Percentiles rank a stretch among this genome's conserved stretches.
These are phyloP conservation scores for Sporisorium exsertum DNA, from an alignment of 1,284 basidiomycete genomes.

Conservation along the genomic window DNA sequence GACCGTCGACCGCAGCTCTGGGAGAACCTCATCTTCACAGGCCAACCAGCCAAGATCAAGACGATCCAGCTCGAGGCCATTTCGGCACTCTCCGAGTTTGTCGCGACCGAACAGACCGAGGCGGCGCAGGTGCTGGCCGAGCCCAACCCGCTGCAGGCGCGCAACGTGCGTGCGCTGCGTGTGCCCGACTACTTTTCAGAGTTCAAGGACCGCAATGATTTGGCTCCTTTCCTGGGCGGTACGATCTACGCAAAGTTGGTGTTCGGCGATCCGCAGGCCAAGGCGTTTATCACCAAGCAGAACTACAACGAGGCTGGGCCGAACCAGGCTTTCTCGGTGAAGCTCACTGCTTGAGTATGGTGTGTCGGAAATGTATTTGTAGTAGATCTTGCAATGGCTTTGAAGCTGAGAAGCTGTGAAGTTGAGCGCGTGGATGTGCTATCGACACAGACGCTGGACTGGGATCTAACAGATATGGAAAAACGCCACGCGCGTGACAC, in stretches of 20 bases:
- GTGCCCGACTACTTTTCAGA: slow-evolving; percentile 68
- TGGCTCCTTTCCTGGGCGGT: slow-evolving; percentile 65
- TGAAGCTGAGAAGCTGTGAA: background rate
- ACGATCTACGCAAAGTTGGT: slow-evolving; percentile 68
- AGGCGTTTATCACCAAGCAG: slow-evolving; percentile 64
- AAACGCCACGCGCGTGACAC: slow-evolving; percentile 42
- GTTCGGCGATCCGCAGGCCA: slow-evolving; percentile 61
- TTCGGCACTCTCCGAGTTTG: slow-evolving; percentile 41
- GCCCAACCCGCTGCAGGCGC: slow-evolving; percentile 60
- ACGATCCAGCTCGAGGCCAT: slow-evolving; percentile 58
- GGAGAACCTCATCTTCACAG: slow-evolving; percentile 66
- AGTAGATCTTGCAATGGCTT: slow-evolving; percentile 25
- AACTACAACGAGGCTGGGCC: slow-evolving; percentile 67
- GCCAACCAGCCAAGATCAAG: slow-evolving; percentile 52
- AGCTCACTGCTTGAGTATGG: slow-evolving; percentile 21
- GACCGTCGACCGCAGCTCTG: slow-evolving; percentile 61
- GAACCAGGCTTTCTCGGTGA: slow-evolving; percentile 44
- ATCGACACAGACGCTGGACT: background rate
- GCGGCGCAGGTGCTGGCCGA: slow-evolving; percentile 58
- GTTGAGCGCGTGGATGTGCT: background rate
- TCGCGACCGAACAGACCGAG: slow-evolving; percentile 53
- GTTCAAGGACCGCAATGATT: slow-evolving; percentile 67
- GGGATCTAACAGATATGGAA: slow-evolving; percentile 11
- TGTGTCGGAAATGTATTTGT: slow-evolving; percentile 20
- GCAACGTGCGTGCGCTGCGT: slow-evolving; percentile 58